Conservation (phyloP, 306 rosid genomes). For the Oxytropis ochrocephala region DNA sequence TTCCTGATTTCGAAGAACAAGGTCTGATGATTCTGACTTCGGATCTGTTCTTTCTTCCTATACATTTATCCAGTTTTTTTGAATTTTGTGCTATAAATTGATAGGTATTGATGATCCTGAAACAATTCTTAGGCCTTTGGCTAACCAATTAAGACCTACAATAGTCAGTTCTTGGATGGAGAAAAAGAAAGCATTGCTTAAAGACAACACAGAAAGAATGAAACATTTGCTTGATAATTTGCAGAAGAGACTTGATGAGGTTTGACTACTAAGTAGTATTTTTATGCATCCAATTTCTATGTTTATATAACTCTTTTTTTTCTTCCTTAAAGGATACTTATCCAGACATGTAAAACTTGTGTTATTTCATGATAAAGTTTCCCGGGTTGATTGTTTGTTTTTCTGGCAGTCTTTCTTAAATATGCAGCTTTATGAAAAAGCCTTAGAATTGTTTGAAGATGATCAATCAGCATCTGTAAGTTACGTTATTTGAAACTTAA, state of each 20-base stretch:
- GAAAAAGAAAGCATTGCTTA: conserved; percentile 73
- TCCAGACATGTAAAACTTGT: background rate
- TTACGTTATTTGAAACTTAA: conserved; percentile 16
- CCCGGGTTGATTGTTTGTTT: conserved; percentile 20
- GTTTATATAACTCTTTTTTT: background rate
- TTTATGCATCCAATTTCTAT: background rate
- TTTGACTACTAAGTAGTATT: conserved; percentile 28
- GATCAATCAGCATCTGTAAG: conserved; percentile 90
- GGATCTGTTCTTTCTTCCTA: conserved; percentile 17
- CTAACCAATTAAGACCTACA: conserved; percentile 69
- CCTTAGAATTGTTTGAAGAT: conserved; percentile 89
- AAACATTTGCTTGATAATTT: conserved; percentile 68
- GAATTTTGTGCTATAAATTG: conserved; percentile 26
- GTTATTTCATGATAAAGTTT: background rate
- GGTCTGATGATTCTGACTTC: conserved; percentile 45
- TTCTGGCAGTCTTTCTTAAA: conserved; percentile 83
- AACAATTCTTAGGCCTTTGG: conserved; percentile 60
- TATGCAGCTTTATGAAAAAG: conserved; percentile 91
- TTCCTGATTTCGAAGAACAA: conserved; percentile 89
- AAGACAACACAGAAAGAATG: conserved; percentile 70
- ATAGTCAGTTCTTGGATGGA: conserved; percentile 72
- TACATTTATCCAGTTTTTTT: conserved; percentile 27
- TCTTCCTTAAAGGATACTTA: background rate
- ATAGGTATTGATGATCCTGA: conserved; percentile 73
- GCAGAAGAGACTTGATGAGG: conserved; percentile 94